Percentiles rank a stretch among this genome's conserved stretches.
These are phyloP conservation scores for Naganishia randhawae DNA, from an alignment of 768 basidiomycete genomes.

Conservation along the genomic window DNA sequence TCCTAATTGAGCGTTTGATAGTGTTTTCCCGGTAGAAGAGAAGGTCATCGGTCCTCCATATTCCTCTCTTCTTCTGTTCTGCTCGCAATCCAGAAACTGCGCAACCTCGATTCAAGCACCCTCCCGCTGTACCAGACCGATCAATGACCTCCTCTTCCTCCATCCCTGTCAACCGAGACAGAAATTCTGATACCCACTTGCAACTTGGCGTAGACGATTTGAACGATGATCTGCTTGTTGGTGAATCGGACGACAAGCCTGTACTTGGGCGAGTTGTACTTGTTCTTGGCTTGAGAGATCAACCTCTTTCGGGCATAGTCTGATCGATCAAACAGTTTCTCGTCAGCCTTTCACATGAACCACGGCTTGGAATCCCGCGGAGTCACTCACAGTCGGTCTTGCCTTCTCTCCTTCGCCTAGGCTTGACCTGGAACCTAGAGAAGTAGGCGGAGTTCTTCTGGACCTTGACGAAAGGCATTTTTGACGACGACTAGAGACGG, in stretches of 20 bases:
- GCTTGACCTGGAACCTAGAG: conserved; percentile 55
- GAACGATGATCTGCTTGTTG: conserved; percentile 87
- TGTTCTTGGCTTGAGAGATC: conserved; percentile 98
- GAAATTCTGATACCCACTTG: conserved; percentile 28
- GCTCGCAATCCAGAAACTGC: too few relatives aligned
- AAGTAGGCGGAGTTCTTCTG: conserved; percentile 96
- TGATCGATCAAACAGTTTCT: background rate
- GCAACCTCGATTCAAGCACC: background rate
- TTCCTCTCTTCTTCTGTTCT: background rate
- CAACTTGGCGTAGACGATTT: conserved; percentile 89
- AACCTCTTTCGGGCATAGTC: conserved; percentile 96
- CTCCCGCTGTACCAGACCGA: background rate
- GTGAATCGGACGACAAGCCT: conserved; percentile 94
- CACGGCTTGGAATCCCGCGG: too few relatives aligned
- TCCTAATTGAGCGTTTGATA: background rate
- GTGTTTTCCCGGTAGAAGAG: background rate
- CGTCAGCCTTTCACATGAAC: conserved; percentile 25
- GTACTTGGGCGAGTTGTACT: conserved; percentile 83
- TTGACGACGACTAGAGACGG: conserved; percentile 27
- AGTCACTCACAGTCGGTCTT: conserved; percentile 79
- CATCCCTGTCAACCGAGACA: conserved; percentile 2
- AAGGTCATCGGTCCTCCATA: background rate
- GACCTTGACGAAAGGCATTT: conserved; percentile 90
- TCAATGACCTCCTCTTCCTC: background rate
- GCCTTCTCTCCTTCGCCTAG: conserved; percentile 78